phyloP scores from a whole-genome alignment of 2,329 filamentous ascomycete genomes.

The Trichoderma koningii region DNA sequence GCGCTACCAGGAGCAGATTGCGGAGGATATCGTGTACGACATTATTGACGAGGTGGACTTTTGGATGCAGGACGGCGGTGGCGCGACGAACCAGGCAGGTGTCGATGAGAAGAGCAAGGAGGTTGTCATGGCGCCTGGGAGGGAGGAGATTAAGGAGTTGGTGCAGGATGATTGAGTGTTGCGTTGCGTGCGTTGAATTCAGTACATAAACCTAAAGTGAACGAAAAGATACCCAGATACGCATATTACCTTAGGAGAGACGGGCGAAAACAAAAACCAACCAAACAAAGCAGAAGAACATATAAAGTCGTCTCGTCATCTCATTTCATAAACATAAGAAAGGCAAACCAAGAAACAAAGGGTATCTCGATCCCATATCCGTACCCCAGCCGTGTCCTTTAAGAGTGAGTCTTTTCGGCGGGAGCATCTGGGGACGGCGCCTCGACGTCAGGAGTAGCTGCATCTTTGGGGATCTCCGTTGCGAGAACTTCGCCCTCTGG shows the following conservation, averaged over 20 bases:
- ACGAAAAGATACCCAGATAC: slow-evolving; percentile 22
- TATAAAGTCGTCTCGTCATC: background rate
- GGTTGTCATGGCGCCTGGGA: slow-evolving; percentile 47
- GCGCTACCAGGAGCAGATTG: slow-evolving; percentile 89
- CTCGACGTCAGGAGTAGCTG: background rate
- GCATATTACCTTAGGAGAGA: background rate
- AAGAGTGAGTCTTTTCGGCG: background rate
- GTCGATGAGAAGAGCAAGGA: slow-evolving; percentile 49
- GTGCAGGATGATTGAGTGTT: slow-evolving; percentile 59
- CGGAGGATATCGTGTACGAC: slow-evolving; percentile 90
- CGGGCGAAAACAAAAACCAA: background rate
- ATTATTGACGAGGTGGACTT: slow-evolving; percentile 93
- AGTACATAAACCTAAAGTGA: background rate
- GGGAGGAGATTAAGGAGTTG: slow-evolving; percentile 65
- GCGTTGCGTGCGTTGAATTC: background rate
- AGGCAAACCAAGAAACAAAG: background rate
- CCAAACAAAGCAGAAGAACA: background rate
- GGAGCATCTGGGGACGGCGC: background rate
- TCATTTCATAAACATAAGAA: background rate
- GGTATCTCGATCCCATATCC: slow-evolving; percentile 6
- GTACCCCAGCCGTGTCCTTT: background rate
- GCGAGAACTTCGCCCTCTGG: background rate
- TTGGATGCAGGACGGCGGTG: slow-evolving; percentile 70
- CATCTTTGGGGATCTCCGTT: slow-evolving; percentile 1
- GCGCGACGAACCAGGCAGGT: slow-evolving; percentile 50